Conservation (phyloP, 176 grass and related monocot species). For the Oryza rufipogon region DNA sequence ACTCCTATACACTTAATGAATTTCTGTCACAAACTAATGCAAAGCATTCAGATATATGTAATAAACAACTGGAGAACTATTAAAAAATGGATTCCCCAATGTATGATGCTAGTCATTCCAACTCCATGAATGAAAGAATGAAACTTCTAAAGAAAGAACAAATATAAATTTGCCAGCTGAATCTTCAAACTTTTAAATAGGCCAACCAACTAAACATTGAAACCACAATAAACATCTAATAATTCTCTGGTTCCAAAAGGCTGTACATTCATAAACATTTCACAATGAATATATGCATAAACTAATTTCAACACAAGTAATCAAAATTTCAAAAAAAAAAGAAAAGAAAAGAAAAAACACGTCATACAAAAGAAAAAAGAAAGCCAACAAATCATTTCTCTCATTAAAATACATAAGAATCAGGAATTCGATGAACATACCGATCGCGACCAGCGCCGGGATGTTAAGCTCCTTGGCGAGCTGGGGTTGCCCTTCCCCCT, state of each 20-base stretch:
- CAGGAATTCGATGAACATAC: constrained; percentile 40
- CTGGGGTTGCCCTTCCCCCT: constrained; percentile 48
- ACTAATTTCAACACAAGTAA: not conserved
- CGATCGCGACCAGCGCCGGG: constrained; percentile 68
- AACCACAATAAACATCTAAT: not conserved
- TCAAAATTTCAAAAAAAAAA: not conserved
- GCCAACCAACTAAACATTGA: not conserved
- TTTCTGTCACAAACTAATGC: constrained; percentile 4
- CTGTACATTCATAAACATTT: too few species aligned
- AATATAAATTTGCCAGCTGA: not conserved
- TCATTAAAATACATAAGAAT: not conserved
- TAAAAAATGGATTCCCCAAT: not conserved
- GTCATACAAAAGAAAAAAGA: not conserved
- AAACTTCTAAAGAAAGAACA: not conserved
- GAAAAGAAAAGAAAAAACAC: not conserved
- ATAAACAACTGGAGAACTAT: not conserved
- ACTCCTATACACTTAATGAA: not conserved
- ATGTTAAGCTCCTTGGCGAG: constrained; percentile 88
- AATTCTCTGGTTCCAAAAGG: not conserved
- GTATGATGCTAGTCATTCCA: not conserved
- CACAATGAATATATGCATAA: too few species aligned
- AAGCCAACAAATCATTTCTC: not conserved
- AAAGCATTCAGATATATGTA: not conserved
- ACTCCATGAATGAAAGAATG: not conserved
- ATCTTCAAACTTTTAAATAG: not conserved